phyloP scores from a whole-genome alignment of 148 eudicot species.

The Cornus controversa region DNA sequence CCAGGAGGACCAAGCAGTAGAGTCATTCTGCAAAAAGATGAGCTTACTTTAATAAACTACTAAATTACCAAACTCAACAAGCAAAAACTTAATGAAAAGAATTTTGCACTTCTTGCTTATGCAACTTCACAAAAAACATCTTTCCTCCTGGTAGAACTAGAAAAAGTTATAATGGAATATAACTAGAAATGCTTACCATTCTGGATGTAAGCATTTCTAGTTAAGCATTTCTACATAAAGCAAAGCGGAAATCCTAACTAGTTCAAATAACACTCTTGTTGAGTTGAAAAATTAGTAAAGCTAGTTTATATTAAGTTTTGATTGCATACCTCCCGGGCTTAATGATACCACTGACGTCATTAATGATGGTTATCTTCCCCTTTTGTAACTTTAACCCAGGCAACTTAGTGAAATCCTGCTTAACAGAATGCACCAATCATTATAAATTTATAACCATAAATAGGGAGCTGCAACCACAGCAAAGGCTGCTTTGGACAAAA shows the following conservation, averaged over 20 bases:
- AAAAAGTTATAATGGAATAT: too few species aligned
- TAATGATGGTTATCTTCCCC: constrained; percentile 49
- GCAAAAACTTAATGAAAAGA: too few species aligned
- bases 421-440: constrained; percentile 1
- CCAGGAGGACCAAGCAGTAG: constrained; percentile 86
- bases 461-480: not conserved
- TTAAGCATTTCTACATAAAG: too few species aligned
- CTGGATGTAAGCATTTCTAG: not conserved
- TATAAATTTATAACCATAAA: not conserved
- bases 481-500: not conserved
- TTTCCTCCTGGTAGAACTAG: too few species aligned
- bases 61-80: too few species aligned
- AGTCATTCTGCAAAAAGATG: constrained; percentile 52
- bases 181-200: too few species aligned
- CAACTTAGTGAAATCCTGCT: constrained; percentile 41
- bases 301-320: not conserved
- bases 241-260: too few species aligned
- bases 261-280: too few species aligned
- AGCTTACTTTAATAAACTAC: too few species aligned
- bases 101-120: not conserved
- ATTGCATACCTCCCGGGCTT: constrained; percentile 68
- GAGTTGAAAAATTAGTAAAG: not conserved
- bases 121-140: not conserved
- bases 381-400: constrained; percentile 41
- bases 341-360: constrained; percentile 60